Conservation (phyloP, 495 filamentous ascomycete species). For the Pseudoneurospora amorphoporcata region DNA sequence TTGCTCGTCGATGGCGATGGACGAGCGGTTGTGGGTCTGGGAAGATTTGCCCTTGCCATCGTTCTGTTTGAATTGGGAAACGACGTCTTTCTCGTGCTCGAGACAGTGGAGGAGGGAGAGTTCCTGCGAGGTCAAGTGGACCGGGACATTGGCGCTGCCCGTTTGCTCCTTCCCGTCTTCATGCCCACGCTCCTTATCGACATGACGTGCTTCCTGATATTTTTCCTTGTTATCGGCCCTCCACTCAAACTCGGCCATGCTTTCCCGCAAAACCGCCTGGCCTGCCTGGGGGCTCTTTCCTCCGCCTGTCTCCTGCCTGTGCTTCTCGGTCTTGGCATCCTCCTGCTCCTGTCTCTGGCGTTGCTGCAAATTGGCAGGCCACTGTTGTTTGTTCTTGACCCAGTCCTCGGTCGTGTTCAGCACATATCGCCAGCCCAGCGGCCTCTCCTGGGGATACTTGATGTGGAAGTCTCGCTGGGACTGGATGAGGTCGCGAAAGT, state of each 20-base stretch:
- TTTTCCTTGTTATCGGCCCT: background rate
- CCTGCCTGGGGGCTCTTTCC: background rate
- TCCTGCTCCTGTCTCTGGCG: background rate
- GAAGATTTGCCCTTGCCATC: constrained; percentile 4
- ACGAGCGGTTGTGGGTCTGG: constrained; percentile 9
- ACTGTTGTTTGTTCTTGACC: constrained; percentile 8
- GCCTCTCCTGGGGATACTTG: constrained; percentile 5
- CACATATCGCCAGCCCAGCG: constrained; percentile 11
- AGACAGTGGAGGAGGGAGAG: constrained; percentile 1
- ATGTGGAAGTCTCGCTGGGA: constrained; percentile 3
- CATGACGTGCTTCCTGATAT: background rate
- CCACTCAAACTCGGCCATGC: background rate
- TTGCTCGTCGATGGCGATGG: constrained; percentile 12
- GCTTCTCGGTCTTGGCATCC: background rate
- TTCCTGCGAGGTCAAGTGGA: constrained; percentile 2
- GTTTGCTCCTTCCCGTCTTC: background rate
- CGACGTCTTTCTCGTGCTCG: background rate
- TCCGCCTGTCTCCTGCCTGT: background rate
- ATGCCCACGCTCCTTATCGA: background rate
- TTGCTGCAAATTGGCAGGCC: constrained; percentile 3
- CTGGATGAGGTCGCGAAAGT: constrained; percentile 11
- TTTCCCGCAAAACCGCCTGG: background rate
- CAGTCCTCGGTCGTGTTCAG: constrained; percentile 10
- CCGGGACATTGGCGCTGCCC: background rate
- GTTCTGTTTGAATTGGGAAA: constrained; percentile 2